phyloP scores from a whole-genome alignment of 805 yeast genomes.

The Candida sonorensis region DNA sequence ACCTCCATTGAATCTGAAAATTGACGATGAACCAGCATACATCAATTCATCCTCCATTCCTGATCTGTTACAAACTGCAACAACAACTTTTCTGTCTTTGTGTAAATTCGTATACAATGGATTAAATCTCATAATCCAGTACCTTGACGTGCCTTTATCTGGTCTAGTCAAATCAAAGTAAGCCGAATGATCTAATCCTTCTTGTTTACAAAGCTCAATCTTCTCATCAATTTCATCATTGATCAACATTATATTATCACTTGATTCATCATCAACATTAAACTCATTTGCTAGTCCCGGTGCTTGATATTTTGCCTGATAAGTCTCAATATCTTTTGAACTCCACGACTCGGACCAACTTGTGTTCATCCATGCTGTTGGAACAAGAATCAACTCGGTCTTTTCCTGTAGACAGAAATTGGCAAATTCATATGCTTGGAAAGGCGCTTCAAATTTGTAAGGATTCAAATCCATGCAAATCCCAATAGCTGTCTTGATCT shows the following conservation, averaged over 20 bases:
- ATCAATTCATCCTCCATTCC: conserved; percentile 69
- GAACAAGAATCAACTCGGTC: conserved; percentile 57
- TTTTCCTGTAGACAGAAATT: conserved; percentile 38
- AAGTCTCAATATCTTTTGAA: conserved; percentile 11
- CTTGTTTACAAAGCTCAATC: no score
- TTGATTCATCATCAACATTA: conserved; percentile 9
- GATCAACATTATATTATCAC: conserved; percentile 3
- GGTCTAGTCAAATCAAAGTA: no score
- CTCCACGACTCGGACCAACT: conserved; percentile 26
- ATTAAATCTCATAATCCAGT: conserved; percentile 64
- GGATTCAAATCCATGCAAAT: conserved; percentile 96
- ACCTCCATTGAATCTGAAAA: conserved; percentile 46
- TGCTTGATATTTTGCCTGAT: no score
- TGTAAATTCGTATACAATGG: conserved; percentile 20
- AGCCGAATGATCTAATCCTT: conserved; percentile 2
- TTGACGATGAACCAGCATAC: conserved; percentile 62
- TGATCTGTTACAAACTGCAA: conserved; percentile 61
- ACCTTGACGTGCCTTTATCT: conserved; percentile 29
- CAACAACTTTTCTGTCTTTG: conserved; percentile 17
- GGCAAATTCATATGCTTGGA: conserved; percentile 66
- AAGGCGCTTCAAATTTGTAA: conserved; percentile 75
- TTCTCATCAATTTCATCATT: background rate
- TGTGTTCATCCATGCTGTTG: conserved; percentile 81
- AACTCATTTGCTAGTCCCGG: background rate
- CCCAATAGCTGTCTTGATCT: conserved; percentile 54